Percentiles rank a stretch among this genome's conserved stretches.
Evolutionary conservation across 129 eudicot species (phyloP).

Genomic region (Scalesia atractyloides): DNA sequence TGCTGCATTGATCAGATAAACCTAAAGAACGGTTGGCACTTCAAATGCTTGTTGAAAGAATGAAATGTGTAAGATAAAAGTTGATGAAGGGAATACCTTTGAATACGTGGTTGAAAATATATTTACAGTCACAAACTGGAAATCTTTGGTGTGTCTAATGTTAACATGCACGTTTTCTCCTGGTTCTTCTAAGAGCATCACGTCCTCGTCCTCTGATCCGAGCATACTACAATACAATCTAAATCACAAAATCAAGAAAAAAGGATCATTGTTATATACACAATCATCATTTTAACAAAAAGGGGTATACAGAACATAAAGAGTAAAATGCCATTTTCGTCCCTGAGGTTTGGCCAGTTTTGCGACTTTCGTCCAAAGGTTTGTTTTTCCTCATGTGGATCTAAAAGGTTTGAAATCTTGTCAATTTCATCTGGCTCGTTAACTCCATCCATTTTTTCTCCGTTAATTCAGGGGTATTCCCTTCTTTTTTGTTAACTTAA

Average conservation of each 20-base stretch:
- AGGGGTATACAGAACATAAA: not conserved
- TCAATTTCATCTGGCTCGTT: no score
- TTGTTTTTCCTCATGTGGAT: no score
- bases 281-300: not conserved
- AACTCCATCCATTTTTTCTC: no score
- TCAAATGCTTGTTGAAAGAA: conserved; percentile 19
- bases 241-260: conserved; percentile 15
- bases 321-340: no score
- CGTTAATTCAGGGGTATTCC: no score
- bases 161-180: conserved; percentile 58
- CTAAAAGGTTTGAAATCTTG: no score
- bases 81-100: conserved; percentile 51
- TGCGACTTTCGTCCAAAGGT: no score
- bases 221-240: conserved; percentile 81
- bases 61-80: not conserved
- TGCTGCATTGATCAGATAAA: conserved; percentile 76
- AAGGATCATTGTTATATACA: not conserved
- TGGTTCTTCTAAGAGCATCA: conserved; percentile 70
- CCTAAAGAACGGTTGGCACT: conserved; percentile 53
- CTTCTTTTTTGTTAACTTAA: no score
- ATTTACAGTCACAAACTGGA: conserved; percentile 60
- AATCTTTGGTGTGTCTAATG: conserved; percentile 78
- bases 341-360: no score
- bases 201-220: conserved; percentile 72
- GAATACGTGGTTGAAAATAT: conserved; percentile 64